Conservation (phyloP, 2,329 filamentous ascomycete genomes). For the Calcarisporium arbuscula region DNA sequence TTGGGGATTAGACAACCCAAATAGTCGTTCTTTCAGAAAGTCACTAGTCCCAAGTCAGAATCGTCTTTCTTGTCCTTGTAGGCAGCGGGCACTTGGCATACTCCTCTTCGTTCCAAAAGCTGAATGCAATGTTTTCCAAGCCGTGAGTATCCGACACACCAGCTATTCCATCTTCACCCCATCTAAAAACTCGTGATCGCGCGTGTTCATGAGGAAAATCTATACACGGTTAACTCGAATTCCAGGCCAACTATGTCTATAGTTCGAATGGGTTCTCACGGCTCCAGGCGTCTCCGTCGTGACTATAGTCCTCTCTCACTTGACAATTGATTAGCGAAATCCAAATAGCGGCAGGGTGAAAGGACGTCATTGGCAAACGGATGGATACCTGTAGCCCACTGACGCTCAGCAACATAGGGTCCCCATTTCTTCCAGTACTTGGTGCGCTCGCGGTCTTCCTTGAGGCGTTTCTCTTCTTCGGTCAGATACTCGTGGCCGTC, state of each 20-base stretch:
- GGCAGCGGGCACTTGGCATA: constrained; percentile 29
- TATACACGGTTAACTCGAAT: too few relatives aligned
- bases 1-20: constrained; percentile 91
- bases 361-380: constrained; percentile 7
- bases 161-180: constrained; percentile 96
- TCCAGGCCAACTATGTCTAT: too few relatives aligned
- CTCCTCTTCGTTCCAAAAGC: constrained; percentile 98
- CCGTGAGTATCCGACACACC: constrained; percentile 90
- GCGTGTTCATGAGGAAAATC: constrained; percentile 94
- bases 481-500: constrained; percentile 83
- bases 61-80: not conserved
- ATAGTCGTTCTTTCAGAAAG: constrained; percentile 90
- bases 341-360: too few relatives aligned
- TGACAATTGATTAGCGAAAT: constrained; percentile 16
- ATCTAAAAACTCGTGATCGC: constrained; percentile 80
- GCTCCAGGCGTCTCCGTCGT: constrained; percentile 91
- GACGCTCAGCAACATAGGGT: constrained; percentile 84
- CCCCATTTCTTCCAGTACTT: constrained; percentile 99
- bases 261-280: too few relatives aligned
- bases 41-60: constrained; percentile 53
- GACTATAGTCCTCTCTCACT: constrained; percentile 86
- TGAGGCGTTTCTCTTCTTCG: constrained; percentile 83
- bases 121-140: constrained; percentile 85
- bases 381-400: constrained; percentile 82
- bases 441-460: constrained; percentile 72